A percentile compares a stretch with the other conserved stretches of the same genome.
Evolutionary conservation across 805 yeast species (phyloP).

Genomic region (Metschnikowia dekortorum): DNA sequence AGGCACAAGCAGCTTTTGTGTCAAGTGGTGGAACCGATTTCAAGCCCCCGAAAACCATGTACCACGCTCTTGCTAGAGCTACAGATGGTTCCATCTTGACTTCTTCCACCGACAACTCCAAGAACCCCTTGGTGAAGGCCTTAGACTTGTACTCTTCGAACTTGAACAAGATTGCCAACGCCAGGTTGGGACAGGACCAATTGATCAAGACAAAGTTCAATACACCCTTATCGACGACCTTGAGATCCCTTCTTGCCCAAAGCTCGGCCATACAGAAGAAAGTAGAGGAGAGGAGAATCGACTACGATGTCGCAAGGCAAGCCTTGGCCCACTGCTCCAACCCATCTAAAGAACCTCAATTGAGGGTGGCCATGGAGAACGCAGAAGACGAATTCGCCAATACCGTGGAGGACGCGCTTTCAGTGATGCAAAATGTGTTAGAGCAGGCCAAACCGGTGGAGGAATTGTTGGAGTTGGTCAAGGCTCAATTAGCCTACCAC

Average conservation of each 20-base stretch:
- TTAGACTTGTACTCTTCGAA: conserved; percentile 64
- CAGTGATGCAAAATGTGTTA: conserved; percentile 75
- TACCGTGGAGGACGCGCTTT: conserved; percentile 82
- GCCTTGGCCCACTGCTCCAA: conserved; percentile 37
- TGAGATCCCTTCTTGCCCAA: conserved; percentile 55
- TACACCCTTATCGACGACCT: conserved; percentile 56
- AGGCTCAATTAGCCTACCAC: conserved; percentile 79
- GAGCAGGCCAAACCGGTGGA: conserved; percentile 65
- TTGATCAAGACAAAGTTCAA: conserved; percentile 67
- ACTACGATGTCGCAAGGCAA: conserved; percentile 72
- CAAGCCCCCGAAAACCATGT: conserved; percentile 72
- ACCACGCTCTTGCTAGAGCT: conserved; percentile 78
- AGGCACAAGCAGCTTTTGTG: conserved; percentile 69
- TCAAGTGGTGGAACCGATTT: conserved; percentile 39
- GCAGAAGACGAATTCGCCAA: conserved; percentile 89
- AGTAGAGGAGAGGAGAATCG: conserved; percentile 74
- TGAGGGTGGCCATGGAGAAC: conserved; percentile 72
- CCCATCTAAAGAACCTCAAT: conserved; percentile 59
- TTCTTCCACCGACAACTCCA: conserved; percentile 34
- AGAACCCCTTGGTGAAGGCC: conserved; percentile 54
- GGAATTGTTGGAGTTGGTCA: conserved; percentile 62
- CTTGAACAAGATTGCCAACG: conserved; percentile 73
- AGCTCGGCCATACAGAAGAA: conserved; percentile 66
- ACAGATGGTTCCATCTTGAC: conserved; percentile 50
- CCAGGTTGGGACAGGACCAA: conserved; percentile 77